Percentiles rank a stretch among this genome's conserved stretches.
Evolutionary conservation across 1,139 yeast species (phyloP).

Genomic region (Scheffersomyces insectosa): DNA sequence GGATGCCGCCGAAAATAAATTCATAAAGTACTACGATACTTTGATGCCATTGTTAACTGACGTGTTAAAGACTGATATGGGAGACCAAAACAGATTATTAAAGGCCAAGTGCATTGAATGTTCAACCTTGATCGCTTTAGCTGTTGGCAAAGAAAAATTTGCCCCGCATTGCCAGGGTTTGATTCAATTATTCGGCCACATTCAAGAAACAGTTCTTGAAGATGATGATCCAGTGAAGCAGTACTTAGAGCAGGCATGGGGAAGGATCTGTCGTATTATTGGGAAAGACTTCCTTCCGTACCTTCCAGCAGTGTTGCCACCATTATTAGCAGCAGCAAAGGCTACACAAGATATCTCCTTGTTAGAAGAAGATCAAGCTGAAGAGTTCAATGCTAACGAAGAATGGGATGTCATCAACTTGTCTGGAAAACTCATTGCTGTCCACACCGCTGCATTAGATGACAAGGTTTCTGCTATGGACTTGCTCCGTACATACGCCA

Average conservation of each 20-base stretch:
- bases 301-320: conserved; percentile 86
- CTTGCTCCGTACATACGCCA: conserved; percentile 81
- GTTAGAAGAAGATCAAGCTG: conserved; percentile 86
- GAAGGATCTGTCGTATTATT: conserved; percentile 82
- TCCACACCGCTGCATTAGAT: conserved; percentile 87
- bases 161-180: conserved; percentile 73
- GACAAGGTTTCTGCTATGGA: conserved; percentile 94
- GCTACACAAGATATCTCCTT: conserved; percentile 87
- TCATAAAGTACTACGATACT: conserved; percentile 89
- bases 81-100: conserved; percentile 73
- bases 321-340: conserved; percentile 79
- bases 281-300: conserved; percentile 89
- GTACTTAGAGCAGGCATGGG: conserved; percentile 95
- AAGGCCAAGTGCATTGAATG: conserved; percentile 96
- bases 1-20: conserved; percentile 92
- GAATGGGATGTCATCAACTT: conserved; percentile 95
- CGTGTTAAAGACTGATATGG: conserved; percentile 78
- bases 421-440: conserved; percentile 91
- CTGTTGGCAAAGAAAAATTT: conserved; percentile 95
- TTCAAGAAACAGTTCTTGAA: conserved; percentile 60
- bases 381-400: conserved; percentile 77
- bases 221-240: conserved; percentile 86
- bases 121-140: conserved; percentile 88
- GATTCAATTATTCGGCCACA: conserved; percentile 68
- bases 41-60: conserved; percentile 87